Percentiles rank a stretch among this genome's conserved stretches.
phyloP scores from a whole-genome alignment of 257 asterid genomes.

The Solanum dulcamara region DNA sequence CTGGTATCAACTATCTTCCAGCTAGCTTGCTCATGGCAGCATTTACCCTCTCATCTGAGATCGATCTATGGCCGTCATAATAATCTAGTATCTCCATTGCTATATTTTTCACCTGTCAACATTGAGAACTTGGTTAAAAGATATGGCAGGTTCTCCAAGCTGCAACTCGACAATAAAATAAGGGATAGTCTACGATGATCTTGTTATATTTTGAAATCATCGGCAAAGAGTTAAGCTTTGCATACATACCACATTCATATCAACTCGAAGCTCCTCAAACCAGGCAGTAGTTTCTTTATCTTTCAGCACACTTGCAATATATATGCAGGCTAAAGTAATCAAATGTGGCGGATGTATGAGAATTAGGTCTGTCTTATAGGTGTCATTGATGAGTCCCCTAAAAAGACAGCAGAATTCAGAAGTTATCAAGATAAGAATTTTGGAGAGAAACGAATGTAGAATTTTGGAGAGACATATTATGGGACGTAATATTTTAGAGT shows the following conservation, averaged over 20 bases:
- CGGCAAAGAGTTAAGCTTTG: not conserved
- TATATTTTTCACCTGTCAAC: slow-evolving; percentile 74
- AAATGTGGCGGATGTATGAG: slow-evolving; percentile 85
- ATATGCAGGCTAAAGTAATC: slow-evolving; percentile 81
- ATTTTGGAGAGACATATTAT: not conserved
- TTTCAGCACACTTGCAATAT: slow-evolving; percentile 74
- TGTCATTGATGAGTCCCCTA: slow-evolving; percentile 93
- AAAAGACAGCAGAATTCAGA: not conserved
- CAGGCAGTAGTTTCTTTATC: slow-evolving; percentile 90
- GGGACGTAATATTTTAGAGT: not conserved
- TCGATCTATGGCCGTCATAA: slow-evolving; percentile 65
- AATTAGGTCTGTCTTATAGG: slow-evolving; percentile 92
- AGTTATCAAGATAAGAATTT: not conserved
- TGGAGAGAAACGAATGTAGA: not conserved
- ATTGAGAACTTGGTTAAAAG: not conserved
- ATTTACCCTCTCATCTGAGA: slow-evolving; percentile 59
- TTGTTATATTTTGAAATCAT: not conserved
- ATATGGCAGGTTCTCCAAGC: not conserved
- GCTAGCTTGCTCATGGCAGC: slow-evolving; percentile 69
- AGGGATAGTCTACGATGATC: not conserved
- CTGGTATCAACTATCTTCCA: not conserved
- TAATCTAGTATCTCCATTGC: slow-evolving; percentile 90
- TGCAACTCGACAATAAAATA: not conserved
- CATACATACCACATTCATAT: slow-evolving; percentile 76
- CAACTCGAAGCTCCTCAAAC: slow-evolving; percentile 99